Base-by-base conservation (phyloP, 768 basidiomycete species). In the Termitomyces sp. region DNA sequence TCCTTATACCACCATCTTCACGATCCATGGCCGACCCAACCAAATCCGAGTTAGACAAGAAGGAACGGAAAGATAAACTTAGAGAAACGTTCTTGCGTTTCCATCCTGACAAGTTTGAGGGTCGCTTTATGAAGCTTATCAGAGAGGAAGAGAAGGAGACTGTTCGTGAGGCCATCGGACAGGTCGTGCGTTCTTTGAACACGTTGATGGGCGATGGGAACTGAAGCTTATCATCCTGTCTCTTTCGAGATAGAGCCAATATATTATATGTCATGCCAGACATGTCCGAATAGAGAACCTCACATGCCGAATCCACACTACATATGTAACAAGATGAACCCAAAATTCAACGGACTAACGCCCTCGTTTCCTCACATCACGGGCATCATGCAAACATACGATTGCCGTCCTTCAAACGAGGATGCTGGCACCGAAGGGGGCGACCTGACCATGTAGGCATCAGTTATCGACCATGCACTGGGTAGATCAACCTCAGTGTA, bases 41-140 rank as follows among this genome's bases (percentile, higher is more conserved):
- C 22, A 50, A 51, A 35, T 5, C 56, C 46, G 72, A 70, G 18
- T 55, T 55, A 20, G 64, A 66, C 32, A 80, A 74, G 66, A 81
- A 76, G 64, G 74, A 73, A 32, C 71, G 76, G 45, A 85, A 80
- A 64, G 85, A 89, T 18, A 84, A 76, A 57, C 62, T 89, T 42
- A 74, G 85, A 60, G 88, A 89, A 68, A 77, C 85, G 0, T 76
- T 89, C 61, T 67, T 89, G 23, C 83, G 88, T 18, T 91, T 87
- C 65, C 89, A 91, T 64, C 89, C 89, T 2, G 89, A 91, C 68
- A 91, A 91, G 65, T 90, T 90, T 51, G 86, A 91, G 65, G 86
- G 89, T 18, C 77, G 89, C 32, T 70, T 90, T 45, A 82, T 89
- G 78, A 65, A 66, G 46, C 73, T 74, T 5, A 74, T 89, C 6